Base-by-base conservation (phyloP, 139 green algal species). In the Pseudopediastrum boryanum region DNA sequence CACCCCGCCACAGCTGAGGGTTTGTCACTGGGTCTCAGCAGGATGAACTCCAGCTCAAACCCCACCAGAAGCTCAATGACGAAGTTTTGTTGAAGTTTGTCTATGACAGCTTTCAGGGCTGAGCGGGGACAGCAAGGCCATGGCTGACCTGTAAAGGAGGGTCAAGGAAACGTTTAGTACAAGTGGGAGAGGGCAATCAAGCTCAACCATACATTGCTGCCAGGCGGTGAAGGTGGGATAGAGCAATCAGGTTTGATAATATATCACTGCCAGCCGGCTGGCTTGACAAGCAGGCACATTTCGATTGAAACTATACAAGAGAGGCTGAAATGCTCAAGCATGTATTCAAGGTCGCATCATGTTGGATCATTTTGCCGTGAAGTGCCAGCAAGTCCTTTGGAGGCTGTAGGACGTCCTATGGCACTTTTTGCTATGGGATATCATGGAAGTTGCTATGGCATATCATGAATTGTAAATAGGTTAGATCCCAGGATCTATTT, bases 11-110 rank as follows among this genome's bases (percentile, higher is more conserved):
- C 56, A 12, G 12, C 8, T 6, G 35, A 46, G n/a, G 52, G 63
- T 2, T 10, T 43, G 41, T n/a, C 25, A 29, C 42, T 63, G 21
- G 36, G 76, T 29, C 80, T 75, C 29, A 92, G 50, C 52, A 92
- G 71, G 39, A 85, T 36, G 56, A 92, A 92, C 81, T 92, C 88
- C 2, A 81, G 43, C 80, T 92, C 86, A 39, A 89, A 88, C 10
- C 87, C 85, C 1, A 85, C 58, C 58, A 68, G 54, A 25, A 87
- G 6, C 7, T 31, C 54, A 2, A 89, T 19, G 51, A 69, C 67
- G 42, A 75, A 33, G 33, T 54, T 6, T 4, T 66, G 19, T 23
- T 80, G n/a, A 0, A 83, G 70, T 13, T 25, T 19, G 12, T 9
- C 50, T 3, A 89, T 72, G 35, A 74, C 71, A 4, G 46, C 39